Evolutionary conservation across 2,329 filamentous ascomycete species (phyloP), one percentile per base, ranked within the genome.

Genomic region (Calonectria henricotiae): DNA sequence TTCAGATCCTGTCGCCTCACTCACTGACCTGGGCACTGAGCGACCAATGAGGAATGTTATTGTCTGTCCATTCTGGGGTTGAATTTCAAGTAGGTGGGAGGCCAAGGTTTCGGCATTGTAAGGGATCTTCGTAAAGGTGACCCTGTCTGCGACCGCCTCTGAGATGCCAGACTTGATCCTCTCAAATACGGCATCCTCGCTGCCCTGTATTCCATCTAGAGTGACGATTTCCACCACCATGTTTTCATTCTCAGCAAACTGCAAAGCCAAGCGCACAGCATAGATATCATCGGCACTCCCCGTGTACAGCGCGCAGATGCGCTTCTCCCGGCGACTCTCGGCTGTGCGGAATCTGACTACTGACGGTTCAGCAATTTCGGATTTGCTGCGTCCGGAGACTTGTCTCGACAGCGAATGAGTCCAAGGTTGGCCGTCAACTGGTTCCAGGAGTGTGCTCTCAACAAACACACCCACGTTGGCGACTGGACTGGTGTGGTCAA

Each of bases 251-350:
- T 92, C 90, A 1, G 92, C 93, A 1, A 98, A 87, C 78, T 98
- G 95, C 8, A 98, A 86, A 1, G 95, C 92, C 23, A 98, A 88
- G 1, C 91, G 88, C 2, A 98, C 86, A 0, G 94, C 95, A 12
- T 92, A 89, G n/a, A 90, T 89, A 78, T 98, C 95, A 79, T 98
- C 96, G 0, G 86, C 83, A 8, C 93, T 93, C 30, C 95, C 95
- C 68, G 97, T 91, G 83, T 94, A 98, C 1, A 95, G 92, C 67
- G 97, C 86, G 81, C 97, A 95, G 75, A 98, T 87, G 79, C 96
- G 94, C 79, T 97, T 74, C 65, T 76, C 65, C n/a, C 68, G 51
- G 49, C 71, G 49, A 68, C 69, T 69, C 27, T 73, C 69, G 0
- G 69, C 69, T 6, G 71, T 71, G 35, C 71, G 69, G 20, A 73